Evolutionary conservation across 352 stramenopile species (phyloP).

Genomic region (Phytophthora kernoviae): DNA sequence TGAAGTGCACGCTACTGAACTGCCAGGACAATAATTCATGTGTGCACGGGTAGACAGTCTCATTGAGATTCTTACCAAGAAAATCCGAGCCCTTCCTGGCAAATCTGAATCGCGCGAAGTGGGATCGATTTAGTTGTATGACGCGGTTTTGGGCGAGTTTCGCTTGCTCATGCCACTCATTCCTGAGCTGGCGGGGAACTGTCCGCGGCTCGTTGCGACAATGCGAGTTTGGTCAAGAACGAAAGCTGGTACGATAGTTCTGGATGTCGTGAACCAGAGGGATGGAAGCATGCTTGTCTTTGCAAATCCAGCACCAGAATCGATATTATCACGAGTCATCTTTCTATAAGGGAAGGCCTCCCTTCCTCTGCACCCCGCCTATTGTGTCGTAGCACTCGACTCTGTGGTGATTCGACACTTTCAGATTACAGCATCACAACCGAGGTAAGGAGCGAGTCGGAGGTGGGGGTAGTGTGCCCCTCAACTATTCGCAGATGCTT

Average conservation of each 20-base stretch:
- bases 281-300: background rate
- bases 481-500: constrained; percentile 10
- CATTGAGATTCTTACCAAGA: constrained; percentile 7
- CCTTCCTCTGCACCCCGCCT: too few species aligned
- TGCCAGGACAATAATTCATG: background rate
- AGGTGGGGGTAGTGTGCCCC: background rate
- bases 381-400: too few species aligned
- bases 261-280: constrained; percentile 1
- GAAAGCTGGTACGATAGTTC: background rate
- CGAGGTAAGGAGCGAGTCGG: too few species aligned
- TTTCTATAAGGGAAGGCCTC: too few species aligned
- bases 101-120: constrained; percentile 1
- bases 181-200: constrained; percentile 3
- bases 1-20: constrained; percentile 7
- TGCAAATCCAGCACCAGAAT: too few species aligned
- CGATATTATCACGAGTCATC: too few species aligned
- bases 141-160: background rate
- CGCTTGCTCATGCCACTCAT: background rate
- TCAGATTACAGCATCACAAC: constrained; percentile 9
- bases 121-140: constrained; percentile 5
- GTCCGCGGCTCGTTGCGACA: constrained; percentile 15
- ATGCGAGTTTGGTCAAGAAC: background rate
- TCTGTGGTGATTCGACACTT: constrained; percentile 9
- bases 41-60: background rate
- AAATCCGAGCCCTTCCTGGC: background rate